Evolutionary conservation across 495 filamentous ascomycete species (phyloP), one percentile per base, ranked within the genome.

Genomic region (Paragyromitra xinjiangensis): DNA sequence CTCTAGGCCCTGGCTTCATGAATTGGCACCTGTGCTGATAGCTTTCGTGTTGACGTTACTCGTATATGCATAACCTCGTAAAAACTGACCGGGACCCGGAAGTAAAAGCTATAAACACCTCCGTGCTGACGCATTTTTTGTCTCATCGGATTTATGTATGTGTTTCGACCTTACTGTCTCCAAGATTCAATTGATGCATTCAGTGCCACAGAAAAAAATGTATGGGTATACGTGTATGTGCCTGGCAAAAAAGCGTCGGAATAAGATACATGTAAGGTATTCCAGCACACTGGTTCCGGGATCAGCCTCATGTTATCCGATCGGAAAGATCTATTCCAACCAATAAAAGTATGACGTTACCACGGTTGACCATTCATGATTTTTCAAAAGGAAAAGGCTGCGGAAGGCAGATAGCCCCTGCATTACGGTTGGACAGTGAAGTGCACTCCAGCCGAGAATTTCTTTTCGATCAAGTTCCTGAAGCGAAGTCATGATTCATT

Each of bases 391-490:
- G 19, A 55, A 55, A 3, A 55, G 8, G n/a, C 3, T 55, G 8
- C 8, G 19, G 51, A 24, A 55, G 19, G n/a, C n/a, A 55, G 55
- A 34, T 34, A 16, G 55, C 26, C n/a, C 55, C 55, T 34, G 55
- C 26, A 59, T 59, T 59, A 1, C 55, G 12, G 11, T 59, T 59
- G 24, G 24, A 11, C 26, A 14, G 19, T 64, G 39, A 16, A 22
- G 45, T 19, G 11, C 8, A 37, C 24, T 34, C 26, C 14, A 62
- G 40, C 44, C 24, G 55, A 24, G 24, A 59, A 24, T 53, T 53
- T 53, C n/a, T 55, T 34, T 26, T 34, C 44, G 53, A 70, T 59
- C 55, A n/a, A 16, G 24, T 58, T 58, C 16, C 51, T 24, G 55
- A 29, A 45, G 40, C 42, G 64, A 68, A 68, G 42, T 53, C 14